These are phyloP conservation scores for Tothia fuscella DNA, from an alignment of 2,329 filamentous ascomycete genomes.

Conservation along the genomic window DNA sequence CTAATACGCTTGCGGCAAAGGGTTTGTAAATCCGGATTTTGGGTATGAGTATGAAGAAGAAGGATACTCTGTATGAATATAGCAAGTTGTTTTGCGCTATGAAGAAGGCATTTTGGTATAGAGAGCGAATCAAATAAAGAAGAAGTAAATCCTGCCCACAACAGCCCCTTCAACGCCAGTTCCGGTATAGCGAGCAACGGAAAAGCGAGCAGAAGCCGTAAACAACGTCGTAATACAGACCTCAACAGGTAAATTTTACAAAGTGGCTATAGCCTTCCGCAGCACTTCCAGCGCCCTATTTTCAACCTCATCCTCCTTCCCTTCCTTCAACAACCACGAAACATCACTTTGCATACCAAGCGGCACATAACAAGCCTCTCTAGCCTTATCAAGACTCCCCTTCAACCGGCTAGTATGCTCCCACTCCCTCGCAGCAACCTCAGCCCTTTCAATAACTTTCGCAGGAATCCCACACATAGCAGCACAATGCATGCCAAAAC, in stretches of 20 bases:
- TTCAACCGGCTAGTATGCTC: constrained; percentile 87
- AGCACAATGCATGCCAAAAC: constrained; percentile 98
- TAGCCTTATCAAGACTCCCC: constrained; percentile 80
- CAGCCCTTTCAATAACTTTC: constrained; percentile 73
- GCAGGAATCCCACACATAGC: constrained; percentile 91
- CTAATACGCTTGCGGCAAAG: not conserved
- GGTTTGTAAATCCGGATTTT: not conserved
- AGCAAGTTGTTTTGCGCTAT: too few species aligned
- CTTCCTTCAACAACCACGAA: constrained; percentile 57
- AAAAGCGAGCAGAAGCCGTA: too few species aligned
- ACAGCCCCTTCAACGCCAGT: too few species aligned
- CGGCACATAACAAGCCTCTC: constrained; percentile 63
- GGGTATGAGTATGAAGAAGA: not conserved
- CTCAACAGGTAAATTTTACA: too few species aligned
- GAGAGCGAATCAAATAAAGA: too few species aligned
- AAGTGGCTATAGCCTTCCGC: constrained; percentile 42
- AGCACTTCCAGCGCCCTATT: constrained; percentile 45
- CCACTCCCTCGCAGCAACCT: constrained; percentile 82
- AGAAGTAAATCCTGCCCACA: too few species aligned
- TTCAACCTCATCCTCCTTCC: constrained; percentile 26
- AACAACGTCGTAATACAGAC: too few species aligned
- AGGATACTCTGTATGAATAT: too few species aligned
- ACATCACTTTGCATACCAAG: constrained; percentile 83
- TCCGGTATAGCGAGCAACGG: too few species aligned
- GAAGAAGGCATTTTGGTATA: too few species aligned